Conservation (phyloP, 768 basidiomycete genomes). For the Artomyces pyxidatus region DNA sequence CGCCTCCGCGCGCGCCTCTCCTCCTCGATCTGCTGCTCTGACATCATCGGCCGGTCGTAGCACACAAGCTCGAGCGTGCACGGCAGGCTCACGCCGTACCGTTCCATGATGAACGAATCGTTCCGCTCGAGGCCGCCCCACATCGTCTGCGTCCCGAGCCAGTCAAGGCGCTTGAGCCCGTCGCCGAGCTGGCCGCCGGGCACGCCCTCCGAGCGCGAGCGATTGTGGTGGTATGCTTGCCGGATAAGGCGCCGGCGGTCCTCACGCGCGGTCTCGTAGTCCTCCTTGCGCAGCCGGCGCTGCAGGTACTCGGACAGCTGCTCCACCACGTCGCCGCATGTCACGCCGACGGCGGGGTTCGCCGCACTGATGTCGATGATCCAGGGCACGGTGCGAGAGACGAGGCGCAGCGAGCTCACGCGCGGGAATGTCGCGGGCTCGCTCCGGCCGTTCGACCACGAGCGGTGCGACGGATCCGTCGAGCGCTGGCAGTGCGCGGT, state of each 20-base stretch:
- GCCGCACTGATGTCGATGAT: constrained; percentile 39
- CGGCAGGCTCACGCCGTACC: constrained; percentile 39
- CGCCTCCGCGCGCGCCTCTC: constrained; percentile 26
- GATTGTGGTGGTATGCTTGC: constrained; percentile 54
- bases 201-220: constrained; percentile 52
- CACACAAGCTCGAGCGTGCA: constrained; percentile 57
- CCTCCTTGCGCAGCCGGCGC: constrained; percentile 39
- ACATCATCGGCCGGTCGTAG: constrained; percentile 36
- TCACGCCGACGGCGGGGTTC: constrained; percentile 43
- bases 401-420: constrained; percentile 39
- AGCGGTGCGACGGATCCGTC: constrained; percentile 47
- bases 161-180: constrained; percentile 61
- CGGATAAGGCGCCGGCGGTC: constrained; percentile 35
- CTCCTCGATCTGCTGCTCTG: constrained; percentile 41
- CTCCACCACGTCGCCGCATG: constrained; percentile 61
- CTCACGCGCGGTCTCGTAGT: constrained; percentile 37
- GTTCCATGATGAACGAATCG: constrained; percentile 33
- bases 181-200: constrained; percentile 62
- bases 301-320: constrained; percentile 43
- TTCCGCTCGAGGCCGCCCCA: constrained; percentile 54
- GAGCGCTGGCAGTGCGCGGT: constrained; percentile 55
- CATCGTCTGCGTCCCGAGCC: constrained; percentile 46
- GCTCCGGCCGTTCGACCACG: constrained; percentile 60
- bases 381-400: constrained; percentile 51
- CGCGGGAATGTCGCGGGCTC: constrained; percentile 64